Conservation (phyloP, 176 grass and related monocot species). For the Oryza meridionalis region DNA sequence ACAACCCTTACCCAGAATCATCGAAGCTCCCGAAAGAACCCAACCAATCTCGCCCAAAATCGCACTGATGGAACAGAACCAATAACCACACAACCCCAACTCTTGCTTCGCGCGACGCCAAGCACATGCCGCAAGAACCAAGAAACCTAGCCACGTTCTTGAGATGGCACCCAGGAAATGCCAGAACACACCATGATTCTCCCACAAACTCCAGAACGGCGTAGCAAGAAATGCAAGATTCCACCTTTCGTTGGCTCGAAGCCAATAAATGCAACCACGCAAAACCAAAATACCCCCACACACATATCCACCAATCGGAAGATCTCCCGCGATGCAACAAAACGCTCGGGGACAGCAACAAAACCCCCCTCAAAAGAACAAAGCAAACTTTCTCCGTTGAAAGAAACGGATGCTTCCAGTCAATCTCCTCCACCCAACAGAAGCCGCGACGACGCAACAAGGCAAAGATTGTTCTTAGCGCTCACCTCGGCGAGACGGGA, state of each 20-base stretch:
- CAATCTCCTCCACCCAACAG: background rate
- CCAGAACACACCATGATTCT: background rate
- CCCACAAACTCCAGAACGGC: background rate
- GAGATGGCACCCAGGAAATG: constrained; percentile 2
- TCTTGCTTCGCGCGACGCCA: background rate
- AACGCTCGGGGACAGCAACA: background rate
- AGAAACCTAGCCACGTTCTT: background rate
- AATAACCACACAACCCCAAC: background rate
- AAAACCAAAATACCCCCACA: background rate
- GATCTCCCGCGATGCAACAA: constrained; percentile 8
- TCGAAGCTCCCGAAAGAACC: background rate
- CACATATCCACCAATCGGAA: background rate
- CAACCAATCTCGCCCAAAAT: background rate
- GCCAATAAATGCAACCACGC: background rate
- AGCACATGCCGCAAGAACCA: background rate
- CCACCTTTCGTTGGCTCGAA: background rate
- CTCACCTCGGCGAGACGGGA: constrained; percentile 52
- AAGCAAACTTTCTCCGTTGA: background rate
- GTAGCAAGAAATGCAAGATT: constrained; percentile 7
- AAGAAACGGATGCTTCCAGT: background rate
- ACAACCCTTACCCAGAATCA: background rate
- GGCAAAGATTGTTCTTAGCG: background rate
- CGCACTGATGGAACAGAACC: constrained; percentile 7
- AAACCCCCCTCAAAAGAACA: background rate
- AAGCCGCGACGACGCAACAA: background rate